Conservation (phyloP, 768 basidiomycete species). For the Naganishia kalamii region DNA sequence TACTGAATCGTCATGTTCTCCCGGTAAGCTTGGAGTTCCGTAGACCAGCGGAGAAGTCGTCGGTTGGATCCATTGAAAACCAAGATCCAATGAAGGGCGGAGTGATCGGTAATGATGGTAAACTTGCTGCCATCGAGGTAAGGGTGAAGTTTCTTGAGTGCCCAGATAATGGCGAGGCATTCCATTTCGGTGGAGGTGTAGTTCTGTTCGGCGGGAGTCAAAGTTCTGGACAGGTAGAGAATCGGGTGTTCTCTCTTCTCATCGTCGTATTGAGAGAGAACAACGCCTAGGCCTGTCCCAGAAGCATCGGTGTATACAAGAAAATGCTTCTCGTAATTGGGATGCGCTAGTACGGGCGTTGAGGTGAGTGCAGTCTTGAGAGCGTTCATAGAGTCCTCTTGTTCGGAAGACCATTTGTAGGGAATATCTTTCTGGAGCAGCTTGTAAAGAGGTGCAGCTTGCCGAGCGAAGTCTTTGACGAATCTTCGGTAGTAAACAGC, state of each 20-base stretch:
- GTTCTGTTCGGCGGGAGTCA: slow-evolving; percentile 6
- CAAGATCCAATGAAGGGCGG: slow-evolving; percentile 10
- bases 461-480: no score
- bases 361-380: background rate
- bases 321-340: background rate
- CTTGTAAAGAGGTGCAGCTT: no score
- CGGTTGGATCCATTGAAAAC: slow-evolving; percentile 14
- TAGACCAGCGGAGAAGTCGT: slow-evolving; percentile 13
- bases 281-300: slow-evolving; percentile 1
- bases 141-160: slow-evolving; percentile 13
- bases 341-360: slow-evolving; percentile 5
- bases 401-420: no score
- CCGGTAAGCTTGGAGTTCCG: slow-evolving; percentile 11
- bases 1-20: slow-evolving; percentile 16
- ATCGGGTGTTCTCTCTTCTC: slow-evolving; percentile 6
- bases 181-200: slow-evolving; percentile 11
- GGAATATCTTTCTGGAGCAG: no score
- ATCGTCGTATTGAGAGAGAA: slow-evolving; percentile 1
- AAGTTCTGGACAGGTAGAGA: slow-evolving; percentile 2
- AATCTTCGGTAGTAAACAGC: no score
- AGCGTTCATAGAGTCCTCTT: slow-evolving; percentile 4
- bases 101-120: slow-evolving; percentile 8
- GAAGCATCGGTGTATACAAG: slow-evolving; percentile 19
- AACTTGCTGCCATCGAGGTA: slow-evolving; percentile 6
- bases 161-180: background rate